Evolutionary conservation across 768 basidiomycete genomes (phyloP), one percentile per base, ranked within the genome.

Genomic region (Boletus vinaceobasis): DNA sequence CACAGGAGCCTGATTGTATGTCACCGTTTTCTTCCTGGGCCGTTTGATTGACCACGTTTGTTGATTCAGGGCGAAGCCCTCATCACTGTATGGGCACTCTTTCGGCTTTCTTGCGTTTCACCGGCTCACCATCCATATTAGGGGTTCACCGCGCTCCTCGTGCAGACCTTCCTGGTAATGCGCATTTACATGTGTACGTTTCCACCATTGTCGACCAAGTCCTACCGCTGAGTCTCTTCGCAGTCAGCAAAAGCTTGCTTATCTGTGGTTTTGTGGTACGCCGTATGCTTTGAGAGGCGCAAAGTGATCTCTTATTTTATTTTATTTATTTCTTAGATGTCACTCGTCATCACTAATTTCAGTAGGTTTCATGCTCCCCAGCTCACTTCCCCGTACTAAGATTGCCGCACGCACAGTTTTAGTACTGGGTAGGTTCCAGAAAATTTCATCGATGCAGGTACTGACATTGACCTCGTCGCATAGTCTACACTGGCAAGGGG

Each of bases 121-220:
- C 6, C 14, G 3, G 7, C 47, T 65, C 32, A 67, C 36, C 37
- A 19, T 26, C 29, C 13, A 3, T 17, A 11, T 9, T n/a, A 68
- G 67, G 68, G 77, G 23, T 65, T 83, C 36, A 84, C 81, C 4
- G 81, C 77, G 2, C 71, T 75, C n/a, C 67, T 83, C 33, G 84
- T 84, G 1, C 84, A 85, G 70, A 75, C 79, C 15, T 85, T 84
- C 68, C 74, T 83, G 52, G 69, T 77, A 0, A 72, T 77, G 60
- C 79, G 83, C 0, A 75, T 85, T 1, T 84, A 79, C 73, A 74
- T 72, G 44, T 63, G 79, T 80, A 62, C 46, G 79, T 70, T 33
- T 21, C 17, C 9, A 13, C 10, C 5, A 29, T 46, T 27, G 0
- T 37, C 42, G 17, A 9, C 5, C 32, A 21, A 21, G 13, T 11